A percentile compares a stretch with the other conserved stretches of the same genome.
Conservation (phyloP, 2,329 filamentous ascomycete genomes). For the Aspergillus fumigatiaffinis region DNA sequence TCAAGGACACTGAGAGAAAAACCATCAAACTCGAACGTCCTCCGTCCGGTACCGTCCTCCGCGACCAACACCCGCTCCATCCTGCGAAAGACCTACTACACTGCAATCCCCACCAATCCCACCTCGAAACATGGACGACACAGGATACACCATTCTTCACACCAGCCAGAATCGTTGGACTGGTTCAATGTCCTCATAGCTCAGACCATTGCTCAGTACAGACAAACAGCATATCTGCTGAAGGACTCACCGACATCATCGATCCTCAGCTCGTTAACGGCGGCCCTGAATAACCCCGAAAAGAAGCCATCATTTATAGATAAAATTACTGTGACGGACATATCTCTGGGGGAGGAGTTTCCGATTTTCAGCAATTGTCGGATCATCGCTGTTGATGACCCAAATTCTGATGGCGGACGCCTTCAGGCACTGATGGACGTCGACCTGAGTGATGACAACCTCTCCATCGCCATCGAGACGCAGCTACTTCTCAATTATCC, state of each 20-base stretch:
- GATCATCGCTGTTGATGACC: conserved; percentile 72
- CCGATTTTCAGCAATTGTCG: conserved; percentile 98
- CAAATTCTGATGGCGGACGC: conserved; percentile 62
- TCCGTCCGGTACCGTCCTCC: conserved; percentile 68
- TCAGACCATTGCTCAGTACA: conserved; percentile 92
- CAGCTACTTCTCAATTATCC: conserved; percentile 93
- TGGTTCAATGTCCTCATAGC: conserved; percentile 99
- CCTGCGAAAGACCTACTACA: conserved; percentile 95
- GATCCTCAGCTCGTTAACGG: conserved; percentile 79
- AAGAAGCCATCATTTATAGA: conserved; percentile 90
- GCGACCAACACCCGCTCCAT: conserved; percentile 81
- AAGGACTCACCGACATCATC: conserved; percentile 53
- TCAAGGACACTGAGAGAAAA: conserved; percentile 44
- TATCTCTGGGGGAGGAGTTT: conserved; percentile 93
- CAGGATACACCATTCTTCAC: conserved; percentile 58
- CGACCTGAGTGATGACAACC: conserved; percentile 84
- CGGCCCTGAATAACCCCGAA: conserved; percentile 78
- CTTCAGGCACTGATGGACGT: conserved; percentile 96
- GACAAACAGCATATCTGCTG: conserved; percentile 86
- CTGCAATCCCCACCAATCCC: conserved; percentile 47
- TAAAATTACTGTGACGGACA: conserved; percentile 88
- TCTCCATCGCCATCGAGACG: conserved; percentile 91
- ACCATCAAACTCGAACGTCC: conserved; percentile 61
- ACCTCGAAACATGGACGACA: conserved; percentile 40
- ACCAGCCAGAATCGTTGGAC: conserved; percentile 93